Conservation (phyloP, 2,329 filamentous ascomycete genomes). For the Pseudophaeomoniella oleicola region DNA sequence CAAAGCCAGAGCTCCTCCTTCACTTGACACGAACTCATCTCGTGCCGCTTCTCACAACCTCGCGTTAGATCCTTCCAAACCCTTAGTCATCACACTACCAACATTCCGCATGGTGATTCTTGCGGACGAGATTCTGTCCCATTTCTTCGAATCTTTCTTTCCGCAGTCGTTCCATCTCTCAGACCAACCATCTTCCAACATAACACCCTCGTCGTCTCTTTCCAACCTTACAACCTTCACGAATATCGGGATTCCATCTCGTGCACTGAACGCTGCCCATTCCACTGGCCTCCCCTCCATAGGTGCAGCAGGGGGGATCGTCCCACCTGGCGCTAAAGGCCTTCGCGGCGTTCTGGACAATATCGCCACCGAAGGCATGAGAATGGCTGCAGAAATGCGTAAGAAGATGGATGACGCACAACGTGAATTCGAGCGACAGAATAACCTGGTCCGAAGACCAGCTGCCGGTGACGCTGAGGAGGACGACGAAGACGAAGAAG, state of each 20-base stretch:
- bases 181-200: slow-evolving; percentile 34
- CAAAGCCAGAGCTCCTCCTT: slow-evolving; percentile 4
- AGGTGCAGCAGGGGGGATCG: slow-evolving; percentile 42
- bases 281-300: slow-evolving; percentile 19
- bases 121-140: slow-evolving; percentile 85
- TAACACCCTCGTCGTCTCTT: slow-evolving; percentile 30
- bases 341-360: slow-evolving; percentile 89
- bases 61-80: slow-evolving; percentile 82
- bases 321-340: slow-evolving; percentile 56
- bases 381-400: slow-evolving; percentile 82
- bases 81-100: slow-evolving; percentile 86
- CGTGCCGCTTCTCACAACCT: slow-evolving; percentile 65
- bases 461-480: slow-evolving; percentile 5
- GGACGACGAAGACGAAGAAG: slow-evolving; percentile 41
- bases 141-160: slow-evolving; percentile 95
- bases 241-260: slow-evolving; percentile 42
- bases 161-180: slow-evolving; percentile 82
- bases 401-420: slow-evolving; percentile 93
- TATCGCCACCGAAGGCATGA: slow-evolving; percentile 94
- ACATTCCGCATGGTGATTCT: slow-evolving; percentile 98
- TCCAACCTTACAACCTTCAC: slow-evolving; percentile 74
- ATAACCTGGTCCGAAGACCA: slow-evolving; percentile 47
- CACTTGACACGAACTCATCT: slow-evolving; percentile 20
- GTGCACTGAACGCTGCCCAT: slow-evolving; percentile 16
- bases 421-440: slow-evolving; percentile 74